Percentiles rank a stretch among this genome's conserved stretches.
Conservation (phyloP, 768 basidiomycete species). For the Mrakia blollopis region DNA sequence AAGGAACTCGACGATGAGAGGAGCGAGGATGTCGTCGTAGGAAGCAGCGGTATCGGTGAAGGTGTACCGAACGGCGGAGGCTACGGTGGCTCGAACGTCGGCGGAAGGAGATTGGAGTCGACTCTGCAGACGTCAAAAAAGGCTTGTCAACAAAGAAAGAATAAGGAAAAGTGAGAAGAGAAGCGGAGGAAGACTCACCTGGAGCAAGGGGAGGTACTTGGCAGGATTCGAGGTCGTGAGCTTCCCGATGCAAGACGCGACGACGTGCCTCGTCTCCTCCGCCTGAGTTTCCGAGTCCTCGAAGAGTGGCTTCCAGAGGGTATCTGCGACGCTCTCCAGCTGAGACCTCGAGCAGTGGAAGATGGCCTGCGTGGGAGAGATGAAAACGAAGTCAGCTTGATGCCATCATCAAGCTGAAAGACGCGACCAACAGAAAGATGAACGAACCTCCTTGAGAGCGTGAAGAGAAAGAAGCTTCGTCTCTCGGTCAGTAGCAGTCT, state of each 20-base stretch:
- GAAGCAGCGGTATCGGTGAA: constrained; percentile 79
- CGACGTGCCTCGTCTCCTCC: constrained; percentile 87
- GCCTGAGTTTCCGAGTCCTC: constrained; percentile 79
- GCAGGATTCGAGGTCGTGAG: constrained; percentile 86
- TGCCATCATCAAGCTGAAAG: neutral
- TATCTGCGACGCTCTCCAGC: constrained; percentile 77
- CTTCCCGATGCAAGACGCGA: constrained; percentile 93
- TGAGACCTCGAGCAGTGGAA: constrained; percentile 81
- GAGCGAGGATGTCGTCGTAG: constrained; percentile 86
- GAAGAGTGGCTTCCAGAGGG: constrained; percentile 87
- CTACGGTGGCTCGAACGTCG: constrained; percentile 71
- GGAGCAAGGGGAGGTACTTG: constrained; percentile 85
- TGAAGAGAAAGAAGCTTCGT: constrained; percentile 81
- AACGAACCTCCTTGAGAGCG: constrained; percentile 76
- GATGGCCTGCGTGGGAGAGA: constrained; percentile 63
- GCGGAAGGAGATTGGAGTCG: constrained; percentile 38
- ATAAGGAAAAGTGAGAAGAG: neutral
- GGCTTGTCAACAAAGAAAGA: neutral
- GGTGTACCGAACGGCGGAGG: constrained; percentile 83
- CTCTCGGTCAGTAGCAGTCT: constrained; percentile 59
- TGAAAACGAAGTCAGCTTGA: neutral
- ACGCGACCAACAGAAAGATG: neutral
- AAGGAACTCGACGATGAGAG: constrained; percentile 80
- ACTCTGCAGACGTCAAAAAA: constrained; percentile 36
- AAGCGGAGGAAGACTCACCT: constrained; percentile 52